Evolutionary conservation across 257 asterid genomes (phyloP).

Genomic region (Jaltomata sinuosa): DNA sequence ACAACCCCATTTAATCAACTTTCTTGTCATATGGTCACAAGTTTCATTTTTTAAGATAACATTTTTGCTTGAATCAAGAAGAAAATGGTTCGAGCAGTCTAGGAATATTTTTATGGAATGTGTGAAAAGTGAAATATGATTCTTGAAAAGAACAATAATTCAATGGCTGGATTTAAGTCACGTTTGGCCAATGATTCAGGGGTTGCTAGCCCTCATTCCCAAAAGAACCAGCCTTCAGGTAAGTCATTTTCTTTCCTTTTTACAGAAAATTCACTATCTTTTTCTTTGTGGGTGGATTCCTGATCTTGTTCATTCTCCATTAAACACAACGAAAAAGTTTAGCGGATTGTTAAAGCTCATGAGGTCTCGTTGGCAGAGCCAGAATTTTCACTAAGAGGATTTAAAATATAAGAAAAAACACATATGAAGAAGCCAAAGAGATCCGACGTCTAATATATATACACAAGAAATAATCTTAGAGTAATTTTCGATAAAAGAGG

Average conservation of each 20-base stretch:
- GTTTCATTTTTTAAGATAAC: background rate
- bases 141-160: background rate
- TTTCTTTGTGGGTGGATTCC: background rate
- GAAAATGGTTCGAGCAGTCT: constrained; percentile 34
- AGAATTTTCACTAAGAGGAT: background rate
- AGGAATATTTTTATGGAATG: constrained; percentile 37
- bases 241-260: background rate
- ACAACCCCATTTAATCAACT: background rate
- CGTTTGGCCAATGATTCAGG: constrained; percentile 9
- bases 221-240: constrained; percentile 23
- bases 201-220: background rate
- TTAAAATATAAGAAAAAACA: background rate
- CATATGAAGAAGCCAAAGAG: background rate
- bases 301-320: background rate
- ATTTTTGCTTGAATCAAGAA: background rate
- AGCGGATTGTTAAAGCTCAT: background rate
- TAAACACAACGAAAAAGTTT: background rate
- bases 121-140: constrained; percentile 3
- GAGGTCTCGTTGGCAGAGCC: too few relatives aligned
- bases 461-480: background rate
- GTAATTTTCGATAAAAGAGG: background rate
- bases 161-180: constrained; percentile 2
- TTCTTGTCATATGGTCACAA: background rate
- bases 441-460: background rate
- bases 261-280: background rate